Conservation (phyloP, 371 early-diverging fungal genomes). For the Mortierella sp. region DNA sequence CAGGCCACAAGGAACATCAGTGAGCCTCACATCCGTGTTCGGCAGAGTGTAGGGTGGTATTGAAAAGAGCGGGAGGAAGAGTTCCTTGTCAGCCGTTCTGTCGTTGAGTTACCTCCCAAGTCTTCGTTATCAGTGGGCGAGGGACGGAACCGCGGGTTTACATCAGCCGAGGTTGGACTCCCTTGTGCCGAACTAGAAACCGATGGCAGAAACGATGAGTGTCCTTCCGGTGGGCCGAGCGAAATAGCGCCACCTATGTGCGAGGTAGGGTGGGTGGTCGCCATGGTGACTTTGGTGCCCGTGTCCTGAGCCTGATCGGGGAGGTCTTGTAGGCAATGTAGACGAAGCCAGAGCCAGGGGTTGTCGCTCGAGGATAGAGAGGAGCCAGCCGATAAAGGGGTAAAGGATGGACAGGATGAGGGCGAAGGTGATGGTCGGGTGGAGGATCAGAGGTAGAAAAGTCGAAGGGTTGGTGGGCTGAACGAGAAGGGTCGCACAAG, state of each 20-base stretch:
- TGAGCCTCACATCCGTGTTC: too few relatives aligned
- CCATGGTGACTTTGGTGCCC: background rate
- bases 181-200: background rate
- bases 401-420: conserved; percentile 3
- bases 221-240: background rate
- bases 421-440: too few relatives aligned
- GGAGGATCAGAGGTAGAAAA: conserved; percentile 3
- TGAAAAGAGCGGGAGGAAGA: too few relatives aligned
- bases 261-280: background rate
- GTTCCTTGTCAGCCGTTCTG: too few relatives aligned
- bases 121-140: conserved; percentile 38
- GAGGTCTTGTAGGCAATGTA: too few relatives aligned
- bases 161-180: conserved; percentile 14
- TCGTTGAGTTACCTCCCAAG: conserved; percentile 26
- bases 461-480: too few relatives aligned
- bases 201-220: background rate
- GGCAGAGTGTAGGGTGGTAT: too few relatives aligned
- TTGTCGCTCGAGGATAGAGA: background rate
- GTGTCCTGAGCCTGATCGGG: too few relatives aligned
- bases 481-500: too few relatives aligned
- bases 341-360: too few relatives aligned
- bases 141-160: conserved; percentile 47
- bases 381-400: background rate
- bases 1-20: too few relatives aligned
- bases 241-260: background rate